These are phyloP conservation scores for Pythium folliculosum DNA, from an alignment of 352 stramenopile species.

Conservation along the genomic window DNA sequence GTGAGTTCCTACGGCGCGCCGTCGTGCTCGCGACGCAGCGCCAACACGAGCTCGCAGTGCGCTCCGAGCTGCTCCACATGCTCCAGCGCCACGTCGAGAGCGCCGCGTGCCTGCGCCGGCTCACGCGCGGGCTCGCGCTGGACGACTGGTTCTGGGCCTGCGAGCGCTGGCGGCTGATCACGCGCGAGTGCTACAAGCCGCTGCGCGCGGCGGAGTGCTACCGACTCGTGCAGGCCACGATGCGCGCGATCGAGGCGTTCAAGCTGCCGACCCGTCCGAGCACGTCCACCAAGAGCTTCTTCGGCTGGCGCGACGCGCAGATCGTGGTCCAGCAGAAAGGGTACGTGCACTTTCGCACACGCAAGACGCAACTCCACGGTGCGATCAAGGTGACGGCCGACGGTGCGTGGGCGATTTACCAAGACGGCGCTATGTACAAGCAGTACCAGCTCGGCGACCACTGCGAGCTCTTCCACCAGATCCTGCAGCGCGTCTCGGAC, in stretches of 20 bases:
- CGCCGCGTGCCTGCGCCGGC: not conserved
- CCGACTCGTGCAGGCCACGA: not conserved
- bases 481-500: slow-evolving; percentile 14
- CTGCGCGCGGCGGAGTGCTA: not conserved
- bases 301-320: slow-evolving; percentile 4
- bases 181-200: slow-evolving; percentile 7
- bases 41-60: not conserved
- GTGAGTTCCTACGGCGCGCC: not conserved
- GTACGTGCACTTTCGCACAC: not conserved
- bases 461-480: slow-evolving; percentile 10
- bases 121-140: slow-evolving; percentile 3
- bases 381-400: not conserved
- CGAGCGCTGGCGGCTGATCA: slow-evolving; percentile 12
- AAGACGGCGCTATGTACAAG: slow-evolving; percentile 1
- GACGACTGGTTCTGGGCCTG: slow-evolving; percentile 18
- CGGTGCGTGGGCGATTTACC: slow-evolving; percentile 10
- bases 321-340: not conserved
- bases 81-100: not conserved
- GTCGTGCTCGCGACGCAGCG: not conserved
- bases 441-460: not conserved
- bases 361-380: not conserved
- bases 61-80: not conserved
- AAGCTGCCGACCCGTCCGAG: not conserved
- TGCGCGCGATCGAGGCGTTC: not conserved
- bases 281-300: not conserved